A percentile compares a stretch with the other conserved stretches of the same genome.
Evolutionary conservation across 2,329 filamentous ascomycete species (phyloP).

Genomic region (Claviceps sp.): DNA sequence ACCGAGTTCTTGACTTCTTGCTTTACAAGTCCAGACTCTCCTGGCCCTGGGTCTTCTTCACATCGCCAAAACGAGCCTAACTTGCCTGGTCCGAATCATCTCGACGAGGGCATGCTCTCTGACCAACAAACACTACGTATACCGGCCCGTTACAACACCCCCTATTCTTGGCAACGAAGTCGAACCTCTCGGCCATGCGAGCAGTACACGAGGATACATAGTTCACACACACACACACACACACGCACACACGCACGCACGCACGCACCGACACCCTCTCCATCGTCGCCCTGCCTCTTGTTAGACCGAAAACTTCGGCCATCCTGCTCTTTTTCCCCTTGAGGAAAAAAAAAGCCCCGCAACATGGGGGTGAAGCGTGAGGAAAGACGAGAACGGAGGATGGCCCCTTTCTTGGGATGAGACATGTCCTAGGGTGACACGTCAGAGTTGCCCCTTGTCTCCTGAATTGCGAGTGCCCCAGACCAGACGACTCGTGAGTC

Average conservation of each 20-base stretch:
- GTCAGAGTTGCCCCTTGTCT: conserved; percentile 12
- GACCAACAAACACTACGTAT: not conserved
- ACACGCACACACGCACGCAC: no score
- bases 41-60: no score
- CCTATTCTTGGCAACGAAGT: not conserved
- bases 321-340: not conserved
- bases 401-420: conserved; percentile 13
- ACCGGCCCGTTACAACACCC: not conserved
- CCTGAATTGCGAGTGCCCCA: not conserved
- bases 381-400: conserved; percentile 6
- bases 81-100: not conserved
- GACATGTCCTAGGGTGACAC: conserved; percentile 14
- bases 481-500: no score
- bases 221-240: not conserved
- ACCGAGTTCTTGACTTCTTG: not conserved
- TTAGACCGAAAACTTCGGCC: not conserved
- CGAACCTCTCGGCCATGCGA: not conserved
- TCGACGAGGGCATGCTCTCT: not conserved
- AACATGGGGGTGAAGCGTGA: conserved; percentile 1
- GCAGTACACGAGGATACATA: not conserved
- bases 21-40: no score
- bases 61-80: no score
- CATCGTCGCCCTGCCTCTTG: no score
- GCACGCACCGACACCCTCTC: no score
- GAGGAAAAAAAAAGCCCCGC: not conserved